Conservation (phyloP, 331 rosid species). For the Quercus lobata region DNA sequence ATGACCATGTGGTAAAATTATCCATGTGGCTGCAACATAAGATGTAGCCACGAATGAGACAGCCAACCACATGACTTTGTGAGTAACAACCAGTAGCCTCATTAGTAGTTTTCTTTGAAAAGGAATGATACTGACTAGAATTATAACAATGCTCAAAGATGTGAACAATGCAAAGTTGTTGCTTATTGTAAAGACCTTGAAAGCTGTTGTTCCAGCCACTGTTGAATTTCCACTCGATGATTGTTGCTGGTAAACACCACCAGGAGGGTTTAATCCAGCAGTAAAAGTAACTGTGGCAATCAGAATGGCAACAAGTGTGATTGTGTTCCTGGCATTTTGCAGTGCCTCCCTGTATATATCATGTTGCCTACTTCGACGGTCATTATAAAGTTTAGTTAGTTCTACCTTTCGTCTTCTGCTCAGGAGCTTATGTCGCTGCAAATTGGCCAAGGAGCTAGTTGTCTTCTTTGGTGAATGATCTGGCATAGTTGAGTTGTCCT, state of each 20-base stretch:
- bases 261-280: constrained; percentile 58
- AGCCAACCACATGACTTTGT: constrained; percentile 67
- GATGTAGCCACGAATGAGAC: constrained; percentile 66
- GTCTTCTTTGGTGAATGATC: constrained; percentile 1
- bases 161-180: constrained; percentile 59
- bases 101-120: constrained; percentile 50
- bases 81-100: constrained; percentile 38
- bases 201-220: constrained; percentile 40
- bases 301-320: constrained; percentile 48
- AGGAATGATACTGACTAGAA: constrained; percentile 70
- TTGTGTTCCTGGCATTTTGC: constrained; percentile 68
- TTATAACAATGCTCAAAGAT: constrained; percentile 56
- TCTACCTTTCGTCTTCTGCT: constrained; percentile 23
- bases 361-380: constrained; percentile 13
- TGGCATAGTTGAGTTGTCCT: constrained; percentile 14
- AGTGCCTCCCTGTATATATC: constrained; percentile 52
- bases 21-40: constrained; percentile 67
- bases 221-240: constrained; percentile 38
- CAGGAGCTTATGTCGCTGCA: constrained; percentile 16
- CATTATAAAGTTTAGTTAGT: not conserved
- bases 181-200: constrained; percentile 59
- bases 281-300: constrained; percentile 67
- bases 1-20: constrained; percentile 10
- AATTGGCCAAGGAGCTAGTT: not conserved
- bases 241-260: constrained; percentile 52